Conservation (phyloP, 2,329 filamentous ascomycete genomes). For the Ceratocystis harringtonii region DNA sequence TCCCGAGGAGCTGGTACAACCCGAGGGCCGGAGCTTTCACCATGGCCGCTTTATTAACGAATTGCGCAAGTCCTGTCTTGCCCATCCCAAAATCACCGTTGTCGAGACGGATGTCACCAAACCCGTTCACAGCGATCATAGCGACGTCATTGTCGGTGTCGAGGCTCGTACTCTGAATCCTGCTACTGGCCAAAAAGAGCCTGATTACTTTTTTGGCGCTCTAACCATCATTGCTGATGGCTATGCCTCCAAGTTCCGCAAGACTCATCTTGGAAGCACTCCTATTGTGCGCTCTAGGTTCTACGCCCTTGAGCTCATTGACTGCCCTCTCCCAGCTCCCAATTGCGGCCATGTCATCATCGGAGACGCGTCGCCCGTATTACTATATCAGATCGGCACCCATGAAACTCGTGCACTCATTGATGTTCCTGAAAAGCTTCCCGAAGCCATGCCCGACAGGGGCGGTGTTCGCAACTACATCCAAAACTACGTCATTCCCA, state of each 20-base stretch:
- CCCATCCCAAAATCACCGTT: slow-evolving; percentile 70
- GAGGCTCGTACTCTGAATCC: slow-evolving; percentile 52
- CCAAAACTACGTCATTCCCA: slow-evolving; percentile 61
- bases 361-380: slow-evolving; percentile 56
- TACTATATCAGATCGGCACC: slow-evolving; percentile 93
- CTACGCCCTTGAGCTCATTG: slow-evolving; percentile 83
- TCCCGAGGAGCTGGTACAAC: slow-evolving; percentile 33
- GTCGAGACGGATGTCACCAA: slow-evolving; percentile 77
- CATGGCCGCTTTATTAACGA: slow-evolving; percentile 85
- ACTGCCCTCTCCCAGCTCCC: slow-evolving; percentile 61
- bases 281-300: slow-evolving; percentile 74
- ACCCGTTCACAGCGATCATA: slow-evolving; percentile 54
- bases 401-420: slow-evolving; percentile 84
- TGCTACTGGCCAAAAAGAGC: slow-evolving; percentile 37
- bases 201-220: slow-evolving; percentile 73
- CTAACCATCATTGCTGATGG: slow-evolving; percentile 86
- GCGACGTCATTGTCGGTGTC: slow-evolving; percentile 66
- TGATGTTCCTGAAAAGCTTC: slow-evolving; percentile 66
- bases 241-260: slow-evolving; percentile 83
- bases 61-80: slow-evolving; percentile 58
- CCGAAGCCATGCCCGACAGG: slow-evolving; percentile 54
- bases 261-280: slow-evolving; percentile 51
- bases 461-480: slow-evolving; percentile 82
- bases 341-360: slow-evolving; percentile 81
- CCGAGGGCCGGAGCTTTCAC: slow-evolving; percentile 69